Conservation (phyloP, 257 asterid species). For the Plantago elongata region DNA sequence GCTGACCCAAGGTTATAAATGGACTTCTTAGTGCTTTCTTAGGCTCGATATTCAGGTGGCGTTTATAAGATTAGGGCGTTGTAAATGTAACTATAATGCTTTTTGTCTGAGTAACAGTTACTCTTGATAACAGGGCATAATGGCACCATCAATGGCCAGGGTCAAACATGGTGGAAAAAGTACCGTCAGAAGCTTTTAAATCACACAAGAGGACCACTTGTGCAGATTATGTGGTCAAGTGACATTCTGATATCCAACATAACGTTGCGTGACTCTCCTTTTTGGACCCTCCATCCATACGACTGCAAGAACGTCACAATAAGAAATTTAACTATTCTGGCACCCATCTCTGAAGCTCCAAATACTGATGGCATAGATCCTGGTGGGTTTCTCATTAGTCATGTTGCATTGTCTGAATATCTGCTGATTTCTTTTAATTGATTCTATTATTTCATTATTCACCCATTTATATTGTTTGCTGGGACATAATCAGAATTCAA, state of each 20-base stretch:
- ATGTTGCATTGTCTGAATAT: neutral
- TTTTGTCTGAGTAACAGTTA: conserved; percentile 17
- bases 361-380: conserved; percentile 92
- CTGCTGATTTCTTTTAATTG: neutral
- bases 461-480: no score
- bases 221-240: conserved; percentile 80
- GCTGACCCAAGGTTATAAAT: neutral
- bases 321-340: conserved; percentile 63
- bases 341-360: conserved; percentile 65
- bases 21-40: neutral
- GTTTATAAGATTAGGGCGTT: conserved; percentile 3
- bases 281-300: conserved; percentile 85
- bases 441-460: no score
- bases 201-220: conserved; percentile 79
- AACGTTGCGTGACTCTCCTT: conserved; percentile 72
- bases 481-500: no score
- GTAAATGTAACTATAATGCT: neutral
- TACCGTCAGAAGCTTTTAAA: conserved; percentile 63
- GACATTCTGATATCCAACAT: conserved; percentile 62
- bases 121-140: conserved; percentile 52
- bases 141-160: conserved; percentile 79
- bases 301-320: conserved; percentile 72
- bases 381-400: conserved; percentile 29
- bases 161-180: conserved; percentile 78
- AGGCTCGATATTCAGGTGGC: neutral